Base-by-base conservation (phyloP, 1,139 yeast genomes). In the Sugiyamaella sp. region DNA sequence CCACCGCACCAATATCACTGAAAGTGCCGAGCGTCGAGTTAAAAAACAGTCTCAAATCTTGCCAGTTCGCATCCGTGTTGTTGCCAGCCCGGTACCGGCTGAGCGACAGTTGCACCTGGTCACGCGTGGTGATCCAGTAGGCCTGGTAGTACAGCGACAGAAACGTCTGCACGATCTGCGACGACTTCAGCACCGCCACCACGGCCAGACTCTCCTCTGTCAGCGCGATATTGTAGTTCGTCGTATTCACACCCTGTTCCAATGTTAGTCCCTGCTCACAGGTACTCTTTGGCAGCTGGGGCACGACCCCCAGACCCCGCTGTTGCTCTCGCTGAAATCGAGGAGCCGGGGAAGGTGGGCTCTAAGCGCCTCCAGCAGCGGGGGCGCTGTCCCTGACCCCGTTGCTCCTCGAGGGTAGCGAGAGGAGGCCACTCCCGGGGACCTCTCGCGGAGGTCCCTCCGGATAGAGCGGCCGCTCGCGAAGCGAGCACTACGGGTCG, bases 171-270 rank as follows among this genome's bases (percentile, higher is more conserved):
- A 78, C 78, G 12, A 89, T 76, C 68, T 90, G 97, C 0, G 93
- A 80, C 0, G 93, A 81, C 68, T 89, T 89, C 54, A 90, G 74
- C 66, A 86, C 87, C 6, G 96, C 86, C 14, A 89, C 86, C 47
- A 88, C 89, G 64, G 80, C 81, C 38, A 90, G 73, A 55, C 90
- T 77, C 59, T 88, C 93, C 1, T 85, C 81, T 60, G 95, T 76
- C 48, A 87, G 71, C 51, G 78, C 71, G 48, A 82, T 79, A 56
- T 85, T 81, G 61, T 82, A 86, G 24, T 75, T 69, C 16, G 89
- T 81, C 66, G 87, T 89, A 70, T 87, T 89, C 6, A 87, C 81
- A 47, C 95, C 95, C 69, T 66, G 29, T 24, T 29, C 14, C n/a
- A 46, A 17, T 38, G 40, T 46, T 48, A 40, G 51, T 41, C 21